phyloP scores from a whole-genome alignment of 2,329 filamentous ascomycete species.

The Aspergillus sp. region DNA sequence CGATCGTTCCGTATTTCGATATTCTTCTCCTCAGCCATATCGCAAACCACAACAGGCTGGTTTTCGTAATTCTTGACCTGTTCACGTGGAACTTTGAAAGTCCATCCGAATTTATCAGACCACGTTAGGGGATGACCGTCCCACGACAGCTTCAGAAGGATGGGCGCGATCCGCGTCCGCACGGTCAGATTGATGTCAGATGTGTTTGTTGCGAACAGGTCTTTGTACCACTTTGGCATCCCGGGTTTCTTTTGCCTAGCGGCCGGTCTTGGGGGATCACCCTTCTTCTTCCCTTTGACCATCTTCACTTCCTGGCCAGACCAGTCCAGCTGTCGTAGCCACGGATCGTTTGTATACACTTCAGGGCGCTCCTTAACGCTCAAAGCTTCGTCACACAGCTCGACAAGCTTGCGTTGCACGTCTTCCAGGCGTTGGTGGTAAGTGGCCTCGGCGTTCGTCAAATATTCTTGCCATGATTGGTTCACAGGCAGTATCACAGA shows the following conservation, averaged over 20 bases:
- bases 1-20: conserved; percentile 64
- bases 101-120: conserved; percentile 93
- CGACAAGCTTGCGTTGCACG: conserved; percentile 73
- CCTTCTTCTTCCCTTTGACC: conserved; percentile 88
- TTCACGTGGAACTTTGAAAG: conserved; percentile 69
- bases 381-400: conserved; percentile 73
- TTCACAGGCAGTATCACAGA: conserved; percentile 90
- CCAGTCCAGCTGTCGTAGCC: conserved; percentile 94
- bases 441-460: conserved; percentile 78
- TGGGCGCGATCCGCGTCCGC: conserved; percentile 79
- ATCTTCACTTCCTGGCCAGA: conserved; percentile 87
- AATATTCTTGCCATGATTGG: conserved; percentile 81
- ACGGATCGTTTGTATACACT: conserved; percentile 76
- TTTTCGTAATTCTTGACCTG: conserved; percentile 65
- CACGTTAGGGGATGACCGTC: conserved; percentile 85
- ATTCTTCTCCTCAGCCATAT: conserved; percentile 74
- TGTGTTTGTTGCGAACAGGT: conserved; percentile 71
- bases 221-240: conserved; percentile 95
- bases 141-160: conserved; percentile 83
- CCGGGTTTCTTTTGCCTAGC: conserved; percentile 89
- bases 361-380: conserved; percentile 68
- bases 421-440: conserved; percentile 74
- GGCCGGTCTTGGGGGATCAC: conserved; percentile 72
- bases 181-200: conserved; percentile 73
- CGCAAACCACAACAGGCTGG: conserved; percentile 71